Conservation (phyloP, 1,284 basidiomycete genomes). For the Anthracocystis walkeri region DNA sequence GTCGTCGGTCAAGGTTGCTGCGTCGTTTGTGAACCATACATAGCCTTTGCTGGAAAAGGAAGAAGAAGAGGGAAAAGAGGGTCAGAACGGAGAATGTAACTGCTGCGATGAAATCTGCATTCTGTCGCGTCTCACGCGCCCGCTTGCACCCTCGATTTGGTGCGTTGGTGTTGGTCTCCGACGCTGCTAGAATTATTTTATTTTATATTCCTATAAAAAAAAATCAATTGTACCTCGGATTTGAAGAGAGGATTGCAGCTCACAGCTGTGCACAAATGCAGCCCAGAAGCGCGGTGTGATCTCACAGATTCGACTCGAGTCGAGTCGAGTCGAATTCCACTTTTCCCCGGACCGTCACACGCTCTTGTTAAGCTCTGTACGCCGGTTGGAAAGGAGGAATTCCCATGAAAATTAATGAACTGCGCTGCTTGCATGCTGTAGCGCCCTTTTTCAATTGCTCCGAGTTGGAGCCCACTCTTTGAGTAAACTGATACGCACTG, state of each 20-base stretch:
- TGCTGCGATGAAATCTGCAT: neutral
- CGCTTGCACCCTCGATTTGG: conserved; percentile 2
- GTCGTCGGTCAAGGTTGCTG: too few relatives aligned
- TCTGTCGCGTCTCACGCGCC: neutral
- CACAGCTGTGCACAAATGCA: neutral
- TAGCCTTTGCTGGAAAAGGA: neutral
- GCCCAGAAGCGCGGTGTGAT: neutral
- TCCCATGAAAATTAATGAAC: too few relatives aligned
- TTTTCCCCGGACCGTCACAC: conserved; percentile 5
- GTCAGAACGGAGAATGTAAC: neutral
- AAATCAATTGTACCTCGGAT: neutral
- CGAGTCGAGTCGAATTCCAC: neutral
- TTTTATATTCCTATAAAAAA: neutral
- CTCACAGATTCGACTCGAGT: conserved; percentile 4
- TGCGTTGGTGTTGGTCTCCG: conserved; percentile 4
- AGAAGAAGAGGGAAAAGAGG: neutral
- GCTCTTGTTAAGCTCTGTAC: neutral
- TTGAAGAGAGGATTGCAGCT: conserved; percentile 5
- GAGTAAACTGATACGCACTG: too few relatives aligned
- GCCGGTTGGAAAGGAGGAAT: too few relatives aligned
- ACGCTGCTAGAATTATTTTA: neutral
- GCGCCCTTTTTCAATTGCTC: too few relatives aligned
- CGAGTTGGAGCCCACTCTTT: too few relatives aligned
- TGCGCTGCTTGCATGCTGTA: too few relatives aligned
- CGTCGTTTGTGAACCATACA: too few relatives aligned